These are phyloP conservation scores for Syzygium aqueum DNA, from an alignment of 345 rosid species.

Conservation along the genomic window DNA sequence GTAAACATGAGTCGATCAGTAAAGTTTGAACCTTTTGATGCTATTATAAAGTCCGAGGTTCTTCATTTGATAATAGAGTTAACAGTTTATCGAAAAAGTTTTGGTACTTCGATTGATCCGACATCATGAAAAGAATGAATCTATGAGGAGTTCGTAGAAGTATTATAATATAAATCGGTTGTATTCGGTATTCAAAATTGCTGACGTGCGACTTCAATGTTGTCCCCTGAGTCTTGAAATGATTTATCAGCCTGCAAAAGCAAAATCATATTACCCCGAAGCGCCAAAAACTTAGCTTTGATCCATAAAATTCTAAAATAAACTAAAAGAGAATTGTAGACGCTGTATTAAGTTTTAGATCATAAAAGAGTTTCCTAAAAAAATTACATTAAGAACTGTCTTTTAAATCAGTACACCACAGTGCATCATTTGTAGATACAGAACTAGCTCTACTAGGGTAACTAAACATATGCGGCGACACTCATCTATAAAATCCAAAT, in stretches of 20 bases:
- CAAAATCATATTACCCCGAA: neutral
- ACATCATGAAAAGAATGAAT: neutral
- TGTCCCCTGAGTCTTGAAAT: neutral
- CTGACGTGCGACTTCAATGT: neutral
- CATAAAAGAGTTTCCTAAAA: neutral
- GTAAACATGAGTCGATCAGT: too few species aligned
- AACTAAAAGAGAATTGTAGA: neutral
- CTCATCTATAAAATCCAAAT: neutral
- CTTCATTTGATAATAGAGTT: neutral
- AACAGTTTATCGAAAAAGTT: neutral
- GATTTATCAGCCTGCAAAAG: constrained; percentile 50
- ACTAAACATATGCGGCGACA: too few species aligned
- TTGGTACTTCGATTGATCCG: neutral
- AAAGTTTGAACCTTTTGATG: too few species aligned
- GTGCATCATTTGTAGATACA: neutral
- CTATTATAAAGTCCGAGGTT: too few species aligned
- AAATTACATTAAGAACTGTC: neutral
- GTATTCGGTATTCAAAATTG: neutral
- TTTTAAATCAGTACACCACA: neutral
- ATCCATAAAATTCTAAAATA: neutral
- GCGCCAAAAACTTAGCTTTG: neutral
- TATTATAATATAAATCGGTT: neutral
- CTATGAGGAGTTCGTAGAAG: neutral
- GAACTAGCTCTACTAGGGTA: neutral
- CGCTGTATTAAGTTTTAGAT: too few species aligned